Conservation (phyloP, 202 grass and related monocot species). For the Hordeum pubiflorum region DNA sequence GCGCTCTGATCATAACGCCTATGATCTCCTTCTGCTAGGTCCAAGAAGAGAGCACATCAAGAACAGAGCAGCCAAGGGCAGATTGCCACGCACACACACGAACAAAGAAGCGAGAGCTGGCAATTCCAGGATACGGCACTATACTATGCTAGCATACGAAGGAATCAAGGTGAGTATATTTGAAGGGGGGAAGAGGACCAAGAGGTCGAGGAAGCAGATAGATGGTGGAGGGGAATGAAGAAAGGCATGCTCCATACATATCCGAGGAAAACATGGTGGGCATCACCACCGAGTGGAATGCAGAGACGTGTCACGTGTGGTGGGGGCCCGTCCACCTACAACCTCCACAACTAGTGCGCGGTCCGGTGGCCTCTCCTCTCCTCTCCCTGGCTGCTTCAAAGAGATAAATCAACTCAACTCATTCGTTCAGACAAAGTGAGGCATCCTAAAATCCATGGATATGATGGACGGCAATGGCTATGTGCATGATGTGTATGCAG, state of each 20-base stretch:
- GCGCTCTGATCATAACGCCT: background rate
- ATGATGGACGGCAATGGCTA: background rate
- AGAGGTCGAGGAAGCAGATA: background rate
- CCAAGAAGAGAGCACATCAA: background rate
- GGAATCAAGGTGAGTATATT: background rate
- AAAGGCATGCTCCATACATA: background rate
- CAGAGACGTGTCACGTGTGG: background rate
- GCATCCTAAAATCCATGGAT: too few relatives aligned
- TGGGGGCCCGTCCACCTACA: background rate
- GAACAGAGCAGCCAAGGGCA: background rate
- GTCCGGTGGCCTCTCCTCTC: background rate
- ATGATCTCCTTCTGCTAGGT: background rate
- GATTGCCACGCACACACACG: background rate
- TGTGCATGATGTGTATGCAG: background rate
- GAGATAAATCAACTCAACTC: too few relatives aligned
- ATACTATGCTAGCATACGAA: too few relatives aligned
- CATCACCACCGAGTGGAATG: background rate
- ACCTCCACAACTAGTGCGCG: background rate
- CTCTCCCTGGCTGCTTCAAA: background rate
- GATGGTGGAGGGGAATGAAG: background rate
- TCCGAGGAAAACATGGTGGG: constrained; percentile 6
- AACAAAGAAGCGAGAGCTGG: background rate
- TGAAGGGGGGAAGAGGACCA: background rate
- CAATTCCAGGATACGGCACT: background rate
- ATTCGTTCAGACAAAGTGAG: background rate